Evolutionary conservation across 257 asterid species (phyloP), one percentile per base, ranked within the genome.

Genomic region (Misopates orontium): DNA sequence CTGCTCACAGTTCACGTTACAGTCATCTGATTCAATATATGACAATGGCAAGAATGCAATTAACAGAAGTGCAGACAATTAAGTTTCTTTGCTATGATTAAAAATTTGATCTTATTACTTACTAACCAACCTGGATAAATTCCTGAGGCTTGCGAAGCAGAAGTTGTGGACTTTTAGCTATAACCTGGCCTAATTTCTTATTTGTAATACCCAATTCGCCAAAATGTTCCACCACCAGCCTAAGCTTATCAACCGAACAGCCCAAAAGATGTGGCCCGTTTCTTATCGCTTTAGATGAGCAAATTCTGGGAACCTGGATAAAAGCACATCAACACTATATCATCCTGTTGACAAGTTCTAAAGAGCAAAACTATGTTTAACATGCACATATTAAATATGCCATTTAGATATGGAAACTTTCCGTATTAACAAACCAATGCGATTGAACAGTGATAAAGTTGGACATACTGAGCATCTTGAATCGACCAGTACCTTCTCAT

Each of bases 241-340:
- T 79, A 83, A 93, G 70, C 82, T 79, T 90, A 78, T 77, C 62
- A 59, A 86, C 73, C 8, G 97, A 87, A 74, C 83, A 82, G 63
- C 99, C 97, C 83, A 90, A 75, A 66, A 93, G 74, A 60, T 73
- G 88, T 0, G 99, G 97, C 84, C 95, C 83, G 67, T 71, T 84
- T 80, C 57, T 87, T 40, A 90, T 79, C 25, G 96, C 95, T 45
- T 56, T 61, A 42, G 80, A 63, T 31, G 94, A 79, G 74, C 72
- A 71, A 71, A 68, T 59, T 73, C 70, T 76, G 31, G 97, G 96
- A 47, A 93, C 92, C 99, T 93, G 80, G 47, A 67, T 56, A 67
- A 15, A 1, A 47, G 60, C 57, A 58, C 22, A 17, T 5, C 47
- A 67, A 70, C 32, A 58, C 19, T 23, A 52, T 18, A 59, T 32